phyloP scores from a whole-genome alignment of 2,329 filamentous ascomycete species.

The Fonsecaea nubica region DNA sequence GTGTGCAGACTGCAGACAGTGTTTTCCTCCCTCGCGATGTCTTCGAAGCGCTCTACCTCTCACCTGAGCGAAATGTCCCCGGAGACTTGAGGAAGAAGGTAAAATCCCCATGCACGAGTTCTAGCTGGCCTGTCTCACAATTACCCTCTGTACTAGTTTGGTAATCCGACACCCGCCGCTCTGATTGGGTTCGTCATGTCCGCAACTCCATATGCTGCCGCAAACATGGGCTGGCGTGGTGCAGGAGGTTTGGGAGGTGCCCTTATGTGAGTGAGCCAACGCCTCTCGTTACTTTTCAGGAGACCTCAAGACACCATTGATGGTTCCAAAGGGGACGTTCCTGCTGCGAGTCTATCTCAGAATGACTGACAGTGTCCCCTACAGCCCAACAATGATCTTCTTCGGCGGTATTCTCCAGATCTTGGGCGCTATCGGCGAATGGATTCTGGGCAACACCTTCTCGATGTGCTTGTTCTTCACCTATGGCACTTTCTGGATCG shows the following conservation, averaged over 20 bases:
- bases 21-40: slow-evolving; percentile 37
- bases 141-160: slow-evolving; percentile 50
- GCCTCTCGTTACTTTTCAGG: not conserved
- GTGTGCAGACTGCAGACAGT: slow-evolving; percentile 24
- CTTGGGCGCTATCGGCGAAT: slow-evolving; percentile 43
- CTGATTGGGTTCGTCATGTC: slow-evolving; percentile 29
- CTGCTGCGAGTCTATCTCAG: not conserved
- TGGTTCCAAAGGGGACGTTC: not conserved
- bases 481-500: slow-evolving; percentile 58
- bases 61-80: slow-evolving; percentile 40
- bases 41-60: slow-evolving; percentile 43
- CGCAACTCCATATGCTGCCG: slow-evolving; percentile 22
- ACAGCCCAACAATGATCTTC: slow-evolving; percentile 43
- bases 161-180: slow-evolving; percentile 45
- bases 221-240: slow-evolving; percentile 61
- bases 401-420: slow-evolving; percentile 44
- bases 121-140: slow-evolving; percentile 57
- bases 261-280: slow-evolving; percentile 17
- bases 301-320: not conserved
- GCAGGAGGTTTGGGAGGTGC: slow-evolving; percentile 53
- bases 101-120: slow-evolving; percentile 36
- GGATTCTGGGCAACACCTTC: slow-evolving; percentile 56
- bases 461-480: slow-evolving; percentile 61
- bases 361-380: slow-evolving; percentile 38
- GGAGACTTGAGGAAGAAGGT: slow-evolving; percentile 38